Conservation (phyloP, 208 protist species). For the Tritrichomonas musculus region DNA sequence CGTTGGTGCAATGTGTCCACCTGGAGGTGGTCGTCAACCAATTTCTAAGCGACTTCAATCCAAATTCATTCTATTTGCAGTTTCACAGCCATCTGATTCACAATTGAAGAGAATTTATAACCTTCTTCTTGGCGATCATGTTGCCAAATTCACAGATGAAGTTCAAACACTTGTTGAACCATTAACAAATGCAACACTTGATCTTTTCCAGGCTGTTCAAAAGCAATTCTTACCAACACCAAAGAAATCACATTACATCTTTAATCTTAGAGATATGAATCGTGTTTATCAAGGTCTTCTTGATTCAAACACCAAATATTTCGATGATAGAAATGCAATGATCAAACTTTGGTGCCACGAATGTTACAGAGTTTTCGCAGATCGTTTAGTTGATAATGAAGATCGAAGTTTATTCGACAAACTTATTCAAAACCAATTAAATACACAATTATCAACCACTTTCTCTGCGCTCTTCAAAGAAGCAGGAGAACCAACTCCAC, state of each 20-base stretch:
- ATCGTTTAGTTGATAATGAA: conserved; percentile 78
- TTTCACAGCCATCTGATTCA: conserved; percentile 78
- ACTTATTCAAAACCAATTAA: conserved; percentile 75
- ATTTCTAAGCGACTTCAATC: conserved; percentile 80
- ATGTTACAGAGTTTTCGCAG: conserved; percentile 85
- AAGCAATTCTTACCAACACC: conserved; percentile 82
- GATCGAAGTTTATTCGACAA: conserved; percentile 81
- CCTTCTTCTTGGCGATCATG: conserved; percentile 75
- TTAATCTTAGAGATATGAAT: conserved; percentile 89
- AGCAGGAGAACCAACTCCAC: conserved; percentile 62
- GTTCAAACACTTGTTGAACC: conserved; percentile 73
- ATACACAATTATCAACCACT: conserved; percentile 73
- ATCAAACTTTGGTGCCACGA: conserved; percentile 92
- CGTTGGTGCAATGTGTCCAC: conserved; percentile 79
- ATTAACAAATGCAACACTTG: conserved; percentile 78
- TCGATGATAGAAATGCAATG: conserved; percentile 78
- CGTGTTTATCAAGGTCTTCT: conserved; percentile 93
- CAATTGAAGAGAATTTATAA: conserved; percentile 81
- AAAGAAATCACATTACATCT: conserved; percentile 93
- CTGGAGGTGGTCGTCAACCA: conserved; percentile 78
- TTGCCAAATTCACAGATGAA: conserved; percentile 74
- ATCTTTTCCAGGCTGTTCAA: conserved; percentile 78
- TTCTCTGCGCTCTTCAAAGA: conserved; percentile 62
- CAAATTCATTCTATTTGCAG: conserved; percentile 84
- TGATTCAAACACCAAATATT: conserved; percentile 68